Base-by-base conservation (phyloP, 2,329 filamentous ascomycete species). In the Ophiocordyceps camponoti-floridani region DNA sequence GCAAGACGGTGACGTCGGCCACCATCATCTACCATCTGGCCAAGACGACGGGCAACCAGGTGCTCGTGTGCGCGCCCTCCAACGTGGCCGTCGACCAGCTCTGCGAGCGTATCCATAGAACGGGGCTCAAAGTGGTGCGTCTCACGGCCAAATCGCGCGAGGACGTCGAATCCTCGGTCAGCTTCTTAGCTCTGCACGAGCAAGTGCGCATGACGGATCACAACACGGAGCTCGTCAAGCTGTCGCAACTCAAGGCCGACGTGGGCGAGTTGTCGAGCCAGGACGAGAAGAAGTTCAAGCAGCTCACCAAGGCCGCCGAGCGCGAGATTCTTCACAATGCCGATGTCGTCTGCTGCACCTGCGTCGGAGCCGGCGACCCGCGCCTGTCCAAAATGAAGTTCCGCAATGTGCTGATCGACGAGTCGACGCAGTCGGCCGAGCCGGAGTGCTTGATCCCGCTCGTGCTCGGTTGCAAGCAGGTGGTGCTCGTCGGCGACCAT, bases 371-470 rank as follows among this genome's bases (percentile, higher is more conserved):
- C 35, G 91, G 91, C 48, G 91, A 98, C 59, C 91, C 91, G 47
- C 84, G 91, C 52, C 76, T 98, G 44, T 78, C 88, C 43, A 96
- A 96, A 67, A 86, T 95, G 74, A 95, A 95, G 64, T 98, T 98
- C 69, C 81, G 91, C 50, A 98, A 94, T 50, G 91, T 98, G 18
- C 71, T 98, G 38, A 96, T 98, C 52, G 91, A 98, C 57, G 91
- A 98, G 64, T 96, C 89, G 40, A 98, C 91, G 1, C 91, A 98
- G 58, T 95, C 91, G 14, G 91, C 91, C 3, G 91, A 98, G 61
- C 91, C 91, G 0, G 91, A 98, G 62, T 98, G 91, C 62, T 94
- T 98, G 86, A 98, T 98, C 54, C 91, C 91, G 16, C 70, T 98
- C 38, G 89, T 98, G 30, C 73, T 98, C 19, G 91, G 91, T 43